Evolutionary conservation across 176 grass and related monocot species (phyloP).

Genomic region (Lolium perenne): DNA sequence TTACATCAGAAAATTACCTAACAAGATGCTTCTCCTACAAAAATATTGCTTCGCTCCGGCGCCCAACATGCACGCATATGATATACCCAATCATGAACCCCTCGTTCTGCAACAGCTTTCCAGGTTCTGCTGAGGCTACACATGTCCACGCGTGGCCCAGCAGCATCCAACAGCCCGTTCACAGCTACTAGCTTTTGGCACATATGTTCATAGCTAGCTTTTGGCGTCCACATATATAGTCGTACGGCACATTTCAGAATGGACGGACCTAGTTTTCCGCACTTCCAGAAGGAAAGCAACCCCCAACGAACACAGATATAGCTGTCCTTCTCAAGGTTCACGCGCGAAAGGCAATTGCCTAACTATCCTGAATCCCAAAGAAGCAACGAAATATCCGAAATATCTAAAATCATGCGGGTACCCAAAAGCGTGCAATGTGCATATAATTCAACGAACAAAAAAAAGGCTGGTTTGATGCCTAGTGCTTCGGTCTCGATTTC

Average conservation of each 20-base stretch:
- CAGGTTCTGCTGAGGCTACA: slow-evolving; percentile 1
- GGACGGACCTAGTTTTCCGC: slow-evolving; percentile 4
- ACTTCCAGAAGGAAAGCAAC: slow-evolving; percentile 48
- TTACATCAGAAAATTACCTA: background rate
- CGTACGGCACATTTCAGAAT: slow-evolving; percentile 43
- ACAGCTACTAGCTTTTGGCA: background rate
- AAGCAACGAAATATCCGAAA: background rate
- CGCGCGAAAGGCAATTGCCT: slow-evolving; percentile 37
- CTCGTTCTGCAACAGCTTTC: slow-evolving; percentile 10
- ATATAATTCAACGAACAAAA: slow-evolving; percentile 16
- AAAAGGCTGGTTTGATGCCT: slow-evolving; percentile 17
- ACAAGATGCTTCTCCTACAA: slow-evolving; percentile 5
- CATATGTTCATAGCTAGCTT: slow-evolving; percentile 8
- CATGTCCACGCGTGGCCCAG: background rate
- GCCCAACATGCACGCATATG: slow-evolving; percentile 20
- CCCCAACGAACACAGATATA: slow-evolving; percentile 31
- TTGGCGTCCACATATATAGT: background rate
- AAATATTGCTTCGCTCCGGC: slow-evolving; percentile 19
- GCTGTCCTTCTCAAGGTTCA: slow-evolving; percentile 28
- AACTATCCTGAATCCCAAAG: slow-evolving; percentile 33
- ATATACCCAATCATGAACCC: slow-evolving; percentile 8
- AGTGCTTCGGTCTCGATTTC: slow-evolving; percentile 9
- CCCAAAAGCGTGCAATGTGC: background rate
- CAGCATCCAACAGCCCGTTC: slow-evolving; percentile 3
- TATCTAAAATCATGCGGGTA: background rate